Conservation (phyloP, 1,284 basidiomycete species). For the Cryptococcus sp. region DNA sequence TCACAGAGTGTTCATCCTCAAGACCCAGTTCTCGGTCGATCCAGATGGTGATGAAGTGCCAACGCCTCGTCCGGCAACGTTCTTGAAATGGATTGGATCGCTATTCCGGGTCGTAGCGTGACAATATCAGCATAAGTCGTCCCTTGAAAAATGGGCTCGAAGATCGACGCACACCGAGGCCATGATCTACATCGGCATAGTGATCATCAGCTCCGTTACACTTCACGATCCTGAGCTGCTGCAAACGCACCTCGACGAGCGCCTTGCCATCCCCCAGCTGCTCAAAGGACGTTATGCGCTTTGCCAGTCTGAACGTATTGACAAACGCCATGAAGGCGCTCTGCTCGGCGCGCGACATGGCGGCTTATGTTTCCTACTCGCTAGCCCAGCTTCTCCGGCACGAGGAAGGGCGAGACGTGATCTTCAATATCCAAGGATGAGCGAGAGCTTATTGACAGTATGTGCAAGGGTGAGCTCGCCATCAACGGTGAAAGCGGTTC, state of each 20-base stretch:
- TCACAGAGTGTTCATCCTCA: conserved; percentile 47
- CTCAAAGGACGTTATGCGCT: conserved; percentile 39
- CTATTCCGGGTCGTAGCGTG: conserved; percentile 13
- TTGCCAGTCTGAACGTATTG: conserved; percentile 43
- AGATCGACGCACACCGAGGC: background rate
- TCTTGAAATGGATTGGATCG: conserved; percentile 46
- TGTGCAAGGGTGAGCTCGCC: background rate
- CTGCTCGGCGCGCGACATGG: conserved; percentile 42
- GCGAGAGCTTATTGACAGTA: background rate
- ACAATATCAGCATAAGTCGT: background rate
- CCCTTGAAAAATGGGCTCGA: background rate
- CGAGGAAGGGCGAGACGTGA: background rate
- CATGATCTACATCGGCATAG: conserved; percentile 32
- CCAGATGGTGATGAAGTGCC: conserved; percentile 14
- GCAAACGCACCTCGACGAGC: conserved; percentile 45
- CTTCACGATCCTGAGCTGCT: background rate
- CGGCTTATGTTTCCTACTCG: background rate
- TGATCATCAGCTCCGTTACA: background rate
- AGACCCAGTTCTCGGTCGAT: conserved; percentile 47
- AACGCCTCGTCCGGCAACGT: conserved; percentile 17
- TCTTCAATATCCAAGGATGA: background rate
- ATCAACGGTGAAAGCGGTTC: background rate
- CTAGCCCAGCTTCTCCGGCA: background rate
- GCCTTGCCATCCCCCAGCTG: conserved; percentile 46
- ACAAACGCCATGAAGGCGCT: conserved; percentile 47